Percentiles rank a stretch among this genome's conserved stretches.
phyloP scores from a whole-genome alignment of 1,284 basidiomycete species.

The Trichosporon asahii region DNA sequence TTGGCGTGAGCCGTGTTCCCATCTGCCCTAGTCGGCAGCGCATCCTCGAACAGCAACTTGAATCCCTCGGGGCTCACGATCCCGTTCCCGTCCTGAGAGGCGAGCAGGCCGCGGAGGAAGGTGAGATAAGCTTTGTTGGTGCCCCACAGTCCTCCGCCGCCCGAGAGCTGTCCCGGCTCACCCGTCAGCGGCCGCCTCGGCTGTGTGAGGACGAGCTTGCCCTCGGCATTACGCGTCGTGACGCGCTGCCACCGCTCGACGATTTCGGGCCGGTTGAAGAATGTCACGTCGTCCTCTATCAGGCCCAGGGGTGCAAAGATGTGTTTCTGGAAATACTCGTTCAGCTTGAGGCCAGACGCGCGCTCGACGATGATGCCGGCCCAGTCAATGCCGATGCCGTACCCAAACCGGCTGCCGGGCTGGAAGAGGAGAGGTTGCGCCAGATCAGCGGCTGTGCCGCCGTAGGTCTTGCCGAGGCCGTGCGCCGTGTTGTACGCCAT shows the following conservation, averaged over 20 bases:
- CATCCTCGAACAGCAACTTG: conserved; percentile 27
- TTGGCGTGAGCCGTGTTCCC: conserved; percentile 15
- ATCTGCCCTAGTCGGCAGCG: conserved; percentile 17
- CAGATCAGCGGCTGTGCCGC: conserved; percentile 14
- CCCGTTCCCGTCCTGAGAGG: background rate
- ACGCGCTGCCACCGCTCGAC: conserved; percentile 19
- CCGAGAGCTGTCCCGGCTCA: conserved; percentile 20
- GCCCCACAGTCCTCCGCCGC: conserved; percentile 41
- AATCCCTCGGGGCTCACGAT: background rate
- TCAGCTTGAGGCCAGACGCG: conserved; percentile 32
- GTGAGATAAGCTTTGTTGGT: conserved; percentile 36
- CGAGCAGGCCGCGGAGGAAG: conserved; percentile 25
- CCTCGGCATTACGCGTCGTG: conserved; percentile 18
- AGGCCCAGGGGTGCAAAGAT: conserved; percentile 40
- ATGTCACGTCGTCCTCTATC: conserved; percentile 27
- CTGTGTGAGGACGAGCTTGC: conserved; percentile 16
- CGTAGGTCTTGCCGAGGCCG: conserved; percentile 13
- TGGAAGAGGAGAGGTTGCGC: conserved; percentile 33
- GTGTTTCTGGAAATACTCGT: conserved; percentile 40
- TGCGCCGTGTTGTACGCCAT: conserved; percentile 4
- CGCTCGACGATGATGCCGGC: conserved; percentile 39
- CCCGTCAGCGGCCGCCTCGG: conserved; percentile 14
- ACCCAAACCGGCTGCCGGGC: conserved; percentile 34
- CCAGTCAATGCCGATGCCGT: conserved; percentile 46
- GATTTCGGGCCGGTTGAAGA: conserved; percentile 30